Conservation (phyloP, 176 grass and related monocot species). For the Musa schizocarpa region DNA sequence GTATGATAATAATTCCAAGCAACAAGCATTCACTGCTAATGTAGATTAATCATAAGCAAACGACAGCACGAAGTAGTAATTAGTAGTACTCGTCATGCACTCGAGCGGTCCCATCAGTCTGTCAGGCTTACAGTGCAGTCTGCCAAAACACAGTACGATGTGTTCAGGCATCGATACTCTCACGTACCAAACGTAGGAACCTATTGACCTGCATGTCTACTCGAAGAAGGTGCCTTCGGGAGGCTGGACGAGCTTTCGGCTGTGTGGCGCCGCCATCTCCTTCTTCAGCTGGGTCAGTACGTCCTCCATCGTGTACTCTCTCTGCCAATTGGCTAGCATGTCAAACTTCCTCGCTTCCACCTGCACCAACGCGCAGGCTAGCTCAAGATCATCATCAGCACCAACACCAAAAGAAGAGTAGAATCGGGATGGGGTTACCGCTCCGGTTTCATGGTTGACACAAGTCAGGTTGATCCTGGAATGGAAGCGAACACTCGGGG, state of each 20-base stretch:
- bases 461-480: conserved; percentile 38
- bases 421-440: background rate
- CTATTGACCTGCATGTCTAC: no score
- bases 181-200: no score
- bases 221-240: conserved; percentile 35
- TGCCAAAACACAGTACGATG: background rate
- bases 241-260: conserved; percentile 34
- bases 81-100: no score
- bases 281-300: conserved; percentile 40
- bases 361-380: background rate
- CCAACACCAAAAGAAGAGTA: background rate
- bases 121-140: no score
- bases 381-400: background rate
- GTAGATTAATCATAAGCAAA: no score
- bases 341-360: conserved; percentile 29
- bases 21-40: no score
- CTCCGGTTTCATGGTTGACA: conserved; percentile 41
- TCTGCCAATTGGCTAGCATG: conserved; percentile 30
- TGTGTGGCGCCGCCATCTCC: conserved; percentile 41
- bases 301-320: conserved; percentile 46
- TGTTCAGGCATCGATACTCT: no score
- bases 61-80: no score
- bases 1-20: no score
- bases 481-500: conserved; percentile 41
- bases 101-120: no score